phyloP scores from a whole-genome alignment of 2,329 filamentous ascomycete genomes.

The Myriosclerotinia duriaeana region DNA sequence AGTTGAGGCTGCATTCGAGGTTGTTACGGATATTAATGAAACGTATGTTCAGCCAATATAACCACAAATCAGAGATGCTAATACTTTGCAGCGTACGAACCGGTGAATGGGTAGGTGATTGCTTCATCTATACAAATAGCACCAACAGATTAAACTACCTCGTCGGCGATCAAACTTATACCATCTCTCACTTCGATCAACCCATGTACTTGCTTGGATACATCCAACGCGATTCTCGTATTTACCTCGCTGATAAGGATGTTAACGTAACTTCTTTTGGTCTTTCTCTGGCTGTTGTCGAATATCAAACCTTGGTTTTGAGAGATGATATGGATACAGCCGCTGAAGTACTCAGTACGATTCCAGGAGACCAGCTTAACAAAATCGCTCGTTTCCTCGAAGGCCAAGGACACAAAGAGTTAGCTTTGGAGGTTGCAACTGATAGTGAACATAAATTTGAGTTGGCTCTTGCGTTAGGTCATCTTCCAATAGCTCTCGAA shows the following conservation, averaged over 20 bases:
- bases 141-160: slow-evolving; percentile 97
- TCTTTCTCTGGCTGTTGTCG: slow-evolving; percentile 86
- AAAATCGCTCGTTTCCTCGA: slow-evolving; percentile 98
- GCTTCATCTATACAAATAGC: slow-evolving; percentile 97
- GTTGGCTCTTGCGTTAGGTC: slow-evolving; percentile 76
- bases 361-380: slow-evolving; percentile 92
- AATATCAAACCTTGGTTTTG: slow-evolving; percentile 95
- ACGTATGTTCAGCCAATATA: slow-evolving; percentile 51
- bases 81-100: slow-evolving; percentile 68
- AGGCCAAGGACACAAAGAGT: slow-evolving; percentile 94
- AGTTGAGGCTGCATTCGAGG: slow-evolving; percentile 92
- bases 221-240: slow-evolving; percentile 88
- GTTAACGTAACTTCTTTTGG: slow-evolving; percentile 87
- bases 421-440: slow-evolving; percentile 90
- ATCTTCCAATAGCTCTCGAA: slow-evolving; percentile 80
- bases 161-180: slow-evolving; percentile 96
- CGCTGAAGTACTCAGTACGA: slow-evolving; percentile 76
- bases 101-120: slow-evolving; percentile 97
- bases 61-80: slow-evolving; percentile 28
- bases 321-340: slow-evolving; percentile 92
- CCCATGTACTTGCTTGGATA: slow-evolving; percentile 95
- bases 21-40: slow-evolving; percentile 93
- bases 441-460: slow-evolving; percentile 97
- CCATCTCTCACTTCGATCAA: slow-evolving; percentile 93
- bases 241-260: slow-evolving; percentile 96